These are phyloP conservation scores for Chondrus crispus DNA, from an alignment of 23 red algal species.

Conservation along the genomic window DNA sequence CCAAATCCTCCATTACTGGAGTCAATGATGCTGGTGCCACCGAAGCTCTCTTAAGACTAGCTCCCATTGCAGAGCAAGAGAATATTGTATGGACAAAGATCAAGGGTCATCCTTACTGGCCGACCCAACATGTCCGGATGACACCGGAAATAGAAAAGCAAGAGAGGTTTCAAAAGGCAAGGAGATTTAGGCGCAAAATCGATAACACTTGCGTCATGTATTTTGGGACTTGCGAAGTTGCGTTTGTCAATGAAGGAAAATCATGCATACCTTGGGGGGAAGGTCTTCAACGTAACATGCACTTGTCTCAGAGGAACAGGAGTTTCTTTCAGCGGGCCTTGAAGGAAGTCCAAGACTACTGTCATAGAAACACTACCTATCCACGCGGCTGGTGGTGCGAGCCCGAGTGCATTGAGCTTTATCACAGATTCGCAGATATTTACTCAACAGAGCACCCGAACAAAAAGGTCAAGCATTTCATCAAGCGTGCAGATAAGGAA, in stretches of 20 bases:
- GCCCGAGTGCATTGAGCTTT: slow-evolving; percentile 36
- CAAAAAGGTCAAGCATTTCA: not conserved
- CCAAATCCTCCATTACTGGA: not conserved
- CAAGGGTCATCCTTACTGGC: slow-evolving; percentile 75
- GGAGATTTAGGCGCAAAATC: slow-evolving; percentile 3
- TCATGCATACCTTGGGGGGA: slow-evolving; percentile 42
- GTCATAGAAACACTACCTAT: slow-evolving; percentile 13
- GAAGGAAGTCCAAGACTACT: slow-evolving; percentile 49
- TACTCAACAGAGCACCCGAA: not conserved
- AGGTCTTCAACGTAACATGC: slow-evolving; percentile 25
- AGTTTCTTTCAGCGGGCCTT: slow-evolving; percentile 49
- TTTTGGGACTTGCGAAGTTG: slow-evolving; percentile 72
- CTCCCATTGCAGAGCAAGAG: not conserved
- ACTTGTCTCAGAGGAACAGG: not conserved
- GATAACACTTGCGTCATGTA: slow-evolving; percentile 71
- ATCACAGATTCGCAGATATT: slow-evolving; percentile 16
- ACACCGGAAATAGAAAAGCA: not conserved
- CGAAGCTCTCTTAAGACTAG: slow-evolving; percentile 16
- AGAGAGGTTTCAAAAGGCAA: slow-evolving; percentile 20
- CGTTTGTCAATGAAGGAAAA: slow-evolving; percentile 22
- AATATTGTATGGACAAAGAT: slow-evolving; percentile 73
- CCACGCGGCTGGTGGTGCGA: slow-evolving; percentile 70
- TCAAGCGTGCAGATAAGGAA: slow-evolving; percentile 32
- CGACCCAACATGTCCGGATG: slow-evolving; percentile 31
- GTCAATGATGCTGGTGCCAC: slow-evolving; percentile 21